phyloP scores from a whole-genome alignment of 257 asterid species.

The Penstemon davidsonii region DNA sequence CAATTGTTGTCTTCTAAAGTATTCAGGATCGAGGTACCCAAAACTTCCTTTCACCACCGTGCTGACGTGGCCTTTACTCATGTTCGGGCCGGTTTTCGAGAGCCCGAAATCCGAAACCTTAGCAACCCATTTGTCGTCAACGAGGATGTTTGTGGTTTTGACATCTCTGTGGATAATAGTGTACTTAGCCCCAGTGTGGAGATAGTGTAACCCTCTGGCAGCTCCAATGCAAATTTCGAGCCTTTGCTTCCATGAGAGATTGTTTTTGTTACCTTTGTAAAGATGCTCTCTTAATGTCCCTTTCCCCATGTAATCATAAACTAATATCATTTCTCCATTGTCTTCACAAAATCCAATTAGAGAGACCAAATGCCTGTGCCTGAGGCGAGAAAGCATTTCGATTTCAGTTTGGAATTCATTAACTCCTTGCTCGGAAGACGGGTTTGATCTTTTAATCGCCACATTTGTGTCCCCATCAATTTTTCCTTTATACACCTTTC shows the following conservation, averaged over 20 bases:
- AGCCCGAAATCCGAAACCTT: conserved; percentile 92
- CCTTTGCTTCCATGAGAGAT: conserved; percentile 75
- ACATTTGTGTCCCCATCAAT: conserved; percentile 60
- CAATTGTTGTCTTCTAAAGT: conserved; percentile 70
- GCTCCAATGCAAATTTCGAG: conserved; percentile 80
- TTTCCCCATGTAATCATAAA: conserved; percentile 79
- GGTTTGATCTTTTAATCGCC: conserved; percentile 86
- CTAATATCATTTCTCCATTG: conserved; percentile 77
- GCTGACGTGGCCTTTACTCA: conserved; percentile 83
- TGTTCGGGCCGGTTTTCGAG: conserved; percentile 78
- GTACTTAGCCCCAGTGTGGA: conserved; percentile 83
- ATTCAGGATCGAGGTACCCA: conserved; percentile 86
- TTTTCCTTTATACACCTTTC: conserved; percentile 81
- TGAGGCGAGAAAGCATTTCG: conserved; percentile 76
- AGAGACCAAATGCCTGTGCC: conserved; percentile 82
- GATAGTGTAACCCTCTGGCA: conserved; percentile 82
- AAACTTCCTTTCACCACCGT: conserved; percentile 88
- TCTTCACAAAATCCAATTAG: conserved; percentile 87
- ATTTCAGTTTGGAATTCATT: conserved; percentile 85
- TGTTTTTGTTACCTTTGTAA: conserved; percentile 62
- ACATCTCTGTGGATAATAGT: conserved; percentile 92
- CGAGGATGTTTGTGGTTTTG: conserved; percentile 77
- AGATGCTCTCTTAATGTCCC: conserved; percentile 89
- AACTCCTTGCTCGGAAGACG: conserved; percentile 87
- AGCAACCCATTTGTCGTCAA: conserved; percentile 87